Conservation (phyloP, 495 filamentous ascomycete species). For the Penicillium tannophilum region DNA sequence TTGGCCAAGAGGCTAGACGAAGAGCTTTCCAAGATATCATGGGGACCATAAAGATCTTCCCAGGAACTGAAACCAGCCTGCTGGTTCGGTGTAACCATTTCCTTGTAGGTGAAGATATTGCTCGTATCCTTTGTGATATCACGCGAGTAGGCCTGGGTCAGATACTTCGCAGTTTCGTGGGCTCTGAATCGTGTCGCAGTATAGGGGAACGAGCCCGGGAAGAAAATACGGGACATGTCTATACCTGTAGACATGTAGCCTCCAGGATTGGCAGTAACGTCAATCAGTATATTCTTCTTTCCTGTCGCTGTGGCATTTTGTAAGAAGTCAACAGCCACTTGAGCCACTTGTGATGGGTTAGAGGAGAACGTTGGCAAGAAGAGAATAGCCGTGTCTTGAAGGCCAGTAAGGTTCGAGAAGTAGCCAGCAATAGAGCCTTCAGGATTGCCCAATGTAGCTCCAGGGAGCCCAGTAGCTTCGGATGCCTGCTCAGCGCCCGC, state of each 20-base stretch:
- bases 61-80: conserved; percentile 50
- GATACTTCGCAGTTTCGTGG: conserved; percentile 40
- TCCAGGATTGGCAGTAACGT: conserved; percentile 57
- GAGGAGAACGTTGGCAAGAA: conserved; percentile 40
- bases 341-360: conserved; percentile 24
- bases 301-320: conserved; percentile 33
- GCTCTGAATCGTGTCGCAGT: conserved; percentile 47
- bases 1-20: conserved; percentile 52
- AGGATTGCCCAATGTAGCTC: conserved; percentile 56
- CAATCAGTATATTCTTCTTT: conserved; percentile 56
- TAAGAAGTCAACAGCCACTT: conserved; percentile 36
- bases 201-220: conserved; percentile 38
- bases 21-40: conserved; percentile 40
- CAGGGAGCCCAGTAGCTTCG: conserved; percentile 42
- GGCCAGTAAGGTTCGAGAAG: conserved; percentile 33
- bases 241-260: conserved; percentile 40
- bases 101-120: conserved; percentile 21
- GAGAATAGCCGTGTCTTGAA: conserved; percentile 40
- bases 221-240: conserved; percentile 37
- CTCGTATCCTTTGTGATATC: conserved; percentile 17
- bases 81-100: conserved; percentile 30
- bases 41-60: conserved; percentile 55
- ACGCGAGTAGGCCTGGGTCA: conserved; percentile 40
- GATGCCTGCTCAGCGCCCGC: conserved; percentile 59
- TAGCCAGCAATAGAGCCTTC: conserved; percentile 42